Conservation (phyloP, 2,329 filamentous ascomycete species). For the Verticillium dahliae region DNA sequence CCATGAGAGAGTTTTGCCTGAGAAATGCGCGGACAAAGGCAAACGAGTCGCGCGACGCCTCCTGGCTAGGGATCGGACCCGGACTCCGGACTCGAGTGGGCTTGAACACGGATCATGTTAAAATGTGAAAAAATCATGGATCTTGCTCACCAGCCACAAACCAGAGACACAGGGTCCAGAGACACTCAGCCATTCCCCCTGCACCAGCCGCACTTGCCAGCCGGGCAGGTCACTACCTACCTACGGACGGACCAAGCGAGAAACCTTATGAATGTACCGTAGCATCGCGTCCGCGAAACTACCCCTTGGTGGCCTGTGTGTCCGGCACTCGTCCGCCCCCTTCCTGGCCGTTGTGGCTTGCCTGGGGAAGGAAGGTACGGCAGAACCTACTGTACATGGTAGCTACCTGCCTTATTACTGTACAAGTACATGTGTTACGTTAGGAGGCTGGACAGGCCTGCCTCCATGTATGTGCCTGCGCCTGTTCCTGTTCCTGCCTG, state of each 20-base stretch:
- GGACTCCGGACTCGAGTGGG: too few species aligned
- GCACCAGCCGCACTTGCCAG: not conserved
- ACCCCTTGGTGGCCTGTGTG: not conserved
- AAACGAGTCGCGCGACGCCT: too few species aligned
- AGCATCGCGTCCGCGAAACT: not conserved
- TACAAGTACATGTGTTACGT: too few species aligned
- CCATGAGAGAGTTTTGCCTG: too few species aligned
- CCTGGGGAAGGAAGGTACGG: not conserved
- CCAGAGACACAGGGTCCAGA: too few species aligned
- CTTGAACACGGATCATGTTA: too few species aligned
- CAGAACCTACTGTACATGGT: too few species aligned
- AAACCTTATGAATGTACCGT: not conserved
- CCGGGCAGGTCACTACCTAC: not conserved
- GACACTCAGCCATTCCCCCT: not conserved
- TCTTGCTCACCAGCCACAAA: too few species aligned
- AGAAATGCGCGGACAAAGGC: too few species aligned
- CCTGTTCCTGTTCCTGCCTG: not conserved
- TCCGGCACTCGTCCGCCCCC: not conserved
- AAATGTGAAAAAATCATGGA: not conserved
- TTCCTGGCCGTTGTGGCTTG: not conserved
- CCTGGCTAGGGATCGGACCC: too few species aligned
- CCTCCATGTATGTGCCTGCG: not conserved
- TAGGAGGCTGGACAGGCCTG: too few species aligned
- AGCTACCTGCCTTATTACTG: too few species aligned
- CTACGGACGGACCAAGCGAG: not conserved